A percentile compares a stretch with the other conserved stretches of the same genome.
These are phyloP conservation scores for Linum tenue DNA, from an alignment of 345 rosid genomes.

Conservation along the genomic window DNA sequence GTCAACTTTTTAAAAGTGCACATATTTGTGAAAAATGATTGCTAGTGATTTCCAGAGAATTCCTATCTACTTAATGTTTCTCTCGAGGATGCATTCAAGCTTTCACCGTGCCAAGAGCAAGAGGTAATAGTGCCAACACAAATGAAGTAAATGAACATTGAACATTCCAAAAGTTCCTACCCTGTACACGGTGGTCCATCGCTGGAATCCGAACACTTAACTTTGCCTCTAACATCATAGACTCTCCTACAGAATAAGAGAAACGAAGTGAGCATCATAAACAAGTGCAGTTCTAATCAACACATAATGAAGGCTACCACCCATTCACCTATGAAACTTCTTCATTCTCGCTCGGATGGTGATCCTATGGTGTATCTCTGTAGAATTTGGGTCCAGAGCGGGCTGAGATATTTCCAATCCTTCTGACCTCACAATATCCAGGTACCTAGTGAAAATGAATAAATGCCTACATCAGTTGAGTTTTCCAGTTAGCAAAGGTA, in stretches of 20 bases:
- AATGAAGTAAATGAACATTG: too few species aligned
- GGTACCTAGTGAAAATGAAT: conserved; percentile 40
- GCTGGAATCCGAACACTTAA: conserved; percentile 68
- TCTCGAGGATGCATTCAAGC: not conserved
- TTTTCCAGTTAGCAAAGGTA: not conserved
- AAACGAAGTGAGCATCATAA: conserved; percentile 12
- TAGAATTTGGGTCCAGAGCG: conserved; percentile 85
- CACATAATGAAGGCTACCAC: conserved; percentile 6
- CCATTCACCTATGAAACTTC: conserved; percentile 54
- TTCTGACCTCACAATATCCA: conserved; percentile 56
- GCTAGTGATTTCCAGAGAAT: not conserved
- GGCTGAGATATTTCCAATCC: conserved; percentile 98
- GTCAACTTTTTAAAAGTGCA: not conserved
- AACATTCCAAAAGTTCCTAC: conserved; percentile 28
- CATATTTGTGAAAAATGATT: not conserved
- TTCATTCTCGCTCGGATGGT: conserved; percentile 80
- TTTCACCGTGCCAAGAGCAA: too few species aligned
- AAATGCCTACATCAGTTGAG: not conserved
- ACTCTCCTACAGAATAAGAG: conserved; percentile 57
- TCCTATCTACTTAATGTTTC: not conserved
- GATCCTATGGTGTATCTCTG: conserved; percentile 89
- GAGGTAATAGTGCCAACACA: too few species aligned
- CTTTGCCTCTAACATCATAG: conserved; percentile 69
- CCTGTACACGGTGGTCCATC: conserved; percentile 99
- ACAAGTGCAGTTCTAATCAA: conserved; percentile 2